Evolutionary conservation across 2,329 filamentous ascomycete species (phyloP), one percentile per base, ranked within the genome.

Genomic region (Pseudogymnoascus sp.): DNA sequence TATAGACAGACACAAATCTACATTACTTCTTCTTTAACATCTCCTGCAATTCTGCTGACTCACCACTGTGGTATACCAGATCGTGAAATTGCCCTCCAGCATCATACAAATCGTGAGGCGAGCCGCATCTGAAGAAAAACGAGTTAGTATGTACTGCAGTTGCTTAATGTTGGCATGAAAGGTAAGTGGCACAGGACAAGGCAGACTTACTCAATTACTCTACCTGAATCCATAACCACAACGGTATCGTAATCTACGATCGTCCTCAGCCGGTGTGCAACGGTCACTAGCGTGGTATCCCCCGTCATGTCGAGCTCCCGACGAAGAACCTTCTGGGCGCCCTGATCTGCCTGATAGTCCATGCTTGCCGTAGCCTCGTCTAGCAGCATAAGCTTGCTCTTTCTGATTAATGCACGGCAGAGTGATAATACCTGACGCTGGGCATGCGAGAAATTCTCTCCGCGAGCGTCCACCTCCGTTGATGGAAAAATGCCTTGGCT

Each of bases 401-500:
- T 74, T 7, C 85, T 74, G 55, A 89, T 72, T 61, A 88, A 79
- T 0, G 86, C 85, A n/a, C 86, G 72, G 0, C 85, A 83, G 1
- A 89, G 75, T 0, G 85, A 85, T 2, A 89, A 83, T 0, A 89
- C 77, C 68, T 89, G 86, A 55, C 85, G 75, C 69, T 89, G 85
- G 0, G 86, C 86, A 68, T 88, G 86, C 59, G 80, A 84, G 0
- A 88, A 76, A 60, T 87, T 87, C 38, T 80, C 80, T 2, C 85
- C 86, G 2, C 83, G 83, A 1, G 80, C 80, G 66, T 87, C 85
- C 38, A 88, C 78, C 35, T 77, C 73, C 0, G 83, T 87, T 87
- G 82, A 14, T 78, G 75, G 18, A 71, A 75, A 41, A 82, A 84
- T 8, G 87, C 80, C 6, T 83, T 81, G 7, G 74, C 70, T 4